These are phyloP conservation scores for Setaria viridis DNA, from an alignment of 202 grass and related monocot species.

Conservation along the genomic window DNA sequence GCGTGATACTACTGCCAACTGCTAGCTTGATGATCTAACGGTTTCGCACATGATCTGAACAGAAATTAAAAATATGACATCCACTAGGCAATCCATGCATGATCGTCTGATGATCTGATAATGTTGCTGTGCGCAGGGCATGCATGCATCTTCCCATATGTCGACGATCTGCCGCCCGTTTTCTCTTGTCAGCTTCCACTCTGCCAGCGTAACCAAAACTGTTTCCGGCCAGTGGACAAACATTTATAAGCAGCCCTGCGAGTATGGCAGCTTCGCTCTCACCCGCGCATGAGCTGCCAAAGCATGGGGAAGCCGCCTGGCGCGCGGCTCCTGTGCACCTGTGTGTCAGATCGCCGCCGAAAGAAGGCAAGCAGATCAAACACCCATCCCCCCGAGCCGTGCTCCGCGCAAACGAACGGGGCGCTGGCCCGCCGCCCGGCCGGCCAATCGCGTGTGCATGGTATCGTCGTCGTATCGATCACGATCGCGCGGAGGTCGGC, in stretches of 20 bases:
- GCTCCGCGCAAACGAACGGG: slow-evolving; percentile 34
- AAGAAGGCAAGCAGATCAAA: neutral
- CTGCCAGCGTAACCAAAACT: slow-evolving; percentile 29
- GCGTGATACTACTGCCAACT: neutral
- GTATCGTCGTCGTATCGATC: neutral
- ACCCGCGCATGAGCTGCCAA: slow-evolving; percentile 18
- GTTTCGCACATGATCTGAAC: neutral
- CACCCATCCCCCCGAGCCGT: slow-evolving; percentile 2
- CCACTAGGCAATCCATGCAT: neutral
- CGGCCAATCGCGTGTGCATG: neutral
- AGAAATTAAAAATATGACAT: neutral
- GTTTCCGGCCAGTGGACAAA: slow-evolving; percentile 29
- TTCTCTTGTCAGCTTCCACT: slow-evolving; percentile 40
- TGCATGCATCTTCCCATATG: slow-evolving; percentile 12
- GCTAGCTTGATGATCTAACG: neutral
- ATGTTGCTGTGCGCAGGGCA: neutral
- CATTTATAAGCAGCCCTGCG: neutral
- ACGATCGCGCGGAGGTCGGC: neutral
- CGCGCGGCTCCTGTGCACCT: neutral
- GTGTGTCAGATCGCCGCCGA: slow-evolving; percentile 16
- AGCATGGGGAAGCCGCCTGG: neutral
- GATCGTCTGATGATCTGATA: neutral
- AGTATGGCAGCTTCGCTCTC: slow-evolving; percentile 37
- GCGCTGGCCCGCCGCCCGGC: neutral
- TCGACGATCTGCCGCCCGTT: slow-evolving; percentile 25